Evolutionary conservation across 345 rosid species (phyloP).

Genomic region (Heritiera littoralis): DNA sequence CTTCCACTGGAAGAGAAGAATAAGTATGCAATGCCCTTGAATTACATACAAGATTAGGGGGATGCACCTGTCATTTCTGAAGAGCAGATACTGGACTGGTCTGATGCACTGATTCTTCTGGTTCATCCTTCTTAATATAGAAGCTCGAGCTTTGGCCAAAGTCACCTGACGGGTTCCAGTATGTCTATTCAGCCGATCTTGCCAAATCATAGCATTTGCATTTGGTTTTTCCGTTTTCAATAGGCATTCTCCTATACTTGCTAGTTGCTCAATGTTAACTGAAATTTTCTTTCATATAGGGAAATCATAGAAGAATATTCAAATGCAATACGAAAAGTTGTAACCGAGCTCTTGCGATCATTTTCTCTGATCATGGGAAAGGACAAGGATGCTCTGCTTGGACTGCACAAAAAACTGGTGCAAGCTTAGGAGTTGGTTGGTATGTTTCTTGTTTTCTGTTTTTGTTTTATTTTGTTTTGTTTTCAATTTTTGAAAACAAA

Average conservation of each 20-base stretch:
- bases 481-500: too few species aligned
- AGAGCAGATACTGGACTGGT: constrained; percentile 37
- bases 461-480: too few species aligned
- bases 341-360: constrained; percentile 25
- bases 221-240: background rate
- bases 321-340: constrained; percentile 23
- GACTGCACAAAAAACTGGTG: constrained; percentile 25
- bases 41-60: constrained; percentile 36
- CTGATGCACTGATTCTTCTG: constrained; percentile 25
- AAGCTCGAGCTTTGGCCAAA: constrained; percentile 34
- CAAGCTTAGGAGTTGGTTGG: too few species aligned
- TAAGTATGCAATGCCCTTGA: constrained; percentile 22
- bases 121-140: constrained; percentile 22
- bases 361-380: constrained; percentile 34
- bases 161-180: constrained; percentile 18
- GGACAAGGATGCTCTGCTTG: constrained; percentile 28
- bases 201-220: background rate
- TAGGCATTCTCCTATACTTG: background rate
- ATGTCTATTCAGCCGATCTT: background rate
- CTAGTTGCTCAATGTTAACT: background rate
- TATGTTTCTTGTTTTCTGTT: too few species aligned
- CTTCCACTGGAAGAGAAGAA: constrained; percentile 34
- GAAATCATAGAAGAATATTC: constrained; percentile 31
- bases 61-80: constrained; percentile 31
- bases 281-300: constrained; percentile 20